These are phyloP conservation scores for Apocynum venetum DNA, from an alignment of 257 asterid species.

Conservation along the genomic window DNA sequence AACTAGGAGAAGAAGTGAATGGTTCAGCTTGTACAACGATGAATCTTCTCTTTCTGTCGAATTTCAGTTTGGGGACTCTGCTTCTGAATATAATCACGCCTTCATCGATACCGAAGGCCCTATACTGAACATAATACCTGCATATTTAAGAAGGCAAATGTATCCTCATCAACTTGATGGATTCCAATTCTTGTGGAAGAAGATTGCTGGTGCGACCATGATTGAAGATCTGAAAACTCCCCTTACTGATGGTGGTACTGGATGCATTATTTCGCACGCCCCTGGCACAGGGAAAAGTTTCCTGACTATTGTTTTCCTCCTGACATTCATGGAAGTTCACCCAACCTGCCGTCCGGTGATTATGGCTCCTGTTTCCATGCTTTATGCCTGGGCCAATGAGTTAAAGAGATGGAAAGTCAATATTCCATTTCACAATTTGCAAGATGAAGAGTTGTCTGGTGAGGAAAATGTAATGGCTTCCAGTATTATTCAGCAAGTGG, in stretches of 20 bases:
- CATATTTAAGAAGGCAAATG: slow-evolving; percentile 26
- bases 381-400: slow-evolving; percentile 66
- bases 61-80: slow-evolving; percentile 16
- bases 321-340: slow-evolving; percentile 48
- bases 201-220: slow-evolving; percentile 52
- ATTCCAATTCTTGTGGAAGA: slow-evolving; percentile 57
- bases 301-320: slow-evolving; percentile 58
- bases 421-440: slow-evolving; percentile 57
- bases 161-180: slow-evolving; percentile 69
- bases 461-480: slow-evolving; percentile 27
- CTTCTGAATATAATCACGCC: background rate
- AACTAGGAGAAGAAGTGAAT: slow-evolving; percentile 15
- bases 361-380: slow-evolving; percentile 73
- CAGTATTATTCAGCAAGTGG: slow-evolving; percentile 13
- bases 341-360: slow-evolving; percentile 59
- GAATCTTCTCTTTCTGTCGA: background rate
- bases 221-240: slow-evolving; percentile 37
- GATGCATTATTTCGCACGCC: slow-evolving; percentile 83
- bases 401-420: slow-evolving; percentile 49
- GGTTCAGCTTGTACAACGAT: background rate
- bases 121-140: slow-evolving; percentile 52
- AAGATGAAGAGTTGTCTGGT: slow-evolving; percentile 31
- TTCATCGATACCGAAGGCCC: slow-evolving; percentile 25
- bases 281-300: slow-evolving; percentile 91
- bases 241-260: slow-evolving; percentile 35